Conservation (phyloP, 1,284 basidiomycete genomes). For the Phellinidium pouzarii region DNA sequence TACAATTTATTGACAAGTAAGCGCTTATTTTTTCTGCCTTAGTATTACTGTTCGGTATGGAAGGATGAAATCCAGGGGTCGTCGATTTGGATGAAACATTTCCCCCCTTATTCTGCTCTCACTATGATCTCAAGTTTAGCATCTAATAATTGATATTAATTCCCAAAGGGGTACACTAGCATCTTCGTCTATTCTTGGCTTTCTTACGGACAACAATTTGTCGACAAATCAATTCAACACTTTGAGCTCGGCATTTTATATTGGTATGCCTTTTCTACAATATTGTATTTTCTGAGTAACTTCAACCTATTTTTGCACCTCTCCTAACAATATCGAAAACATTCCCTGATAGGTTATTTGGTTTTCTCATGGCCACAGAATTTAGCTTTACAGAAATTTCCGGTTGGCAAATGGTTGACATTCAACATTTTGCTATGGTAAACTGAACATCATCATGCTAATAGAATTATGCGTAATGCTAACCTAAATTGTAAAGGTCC, state of each 20-base stretch:
- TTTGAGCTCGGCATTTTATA: constrained; percentile 29
- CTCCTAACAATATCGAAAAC: neutral
- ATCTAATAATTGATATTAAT: neutral
- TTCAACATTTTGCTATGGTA: constrained; percentile 19
- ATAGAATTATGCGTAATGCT: neutral
- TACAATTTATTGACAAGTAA: constrained; percentile 27
- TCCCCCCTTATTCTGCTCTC: neutral
- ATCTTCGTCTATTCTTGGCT: constrained; percentile 25
- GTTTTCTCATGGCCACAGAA: constrained; percentile 28
- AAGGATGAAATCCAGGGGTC: neutral
- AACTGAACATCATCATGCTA: neutral
- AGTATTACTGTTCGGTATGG: neutral
- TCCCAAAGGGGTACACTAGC: constrained; percentile 22
- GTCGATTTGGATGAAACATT: neutral
- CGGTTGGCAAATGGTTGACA: constrained; percentile 24
- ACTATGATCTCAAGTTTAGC: neutral
- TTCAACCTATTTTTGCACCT: neutral
- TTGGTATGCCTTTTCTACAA: constrained; percentile 21
- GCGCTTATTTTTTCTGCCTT: neutral
- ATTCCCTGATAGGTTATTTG: constrained; percentile 22
- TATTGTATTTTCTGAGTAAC: no score
- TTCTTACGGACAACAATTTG: constrained; percentile 25
- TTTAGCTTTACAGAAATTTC: constrained; percentile 26
- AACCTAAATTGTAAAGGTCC: constrained; percentile 4
- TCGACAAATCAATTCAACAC: constrained; percentile 26